Evolutionary conservation across 305 asterid species (phyloP), one percentile per base, ranked within the genome.

Genomic region (Fraxinus platypoda): DNA sequence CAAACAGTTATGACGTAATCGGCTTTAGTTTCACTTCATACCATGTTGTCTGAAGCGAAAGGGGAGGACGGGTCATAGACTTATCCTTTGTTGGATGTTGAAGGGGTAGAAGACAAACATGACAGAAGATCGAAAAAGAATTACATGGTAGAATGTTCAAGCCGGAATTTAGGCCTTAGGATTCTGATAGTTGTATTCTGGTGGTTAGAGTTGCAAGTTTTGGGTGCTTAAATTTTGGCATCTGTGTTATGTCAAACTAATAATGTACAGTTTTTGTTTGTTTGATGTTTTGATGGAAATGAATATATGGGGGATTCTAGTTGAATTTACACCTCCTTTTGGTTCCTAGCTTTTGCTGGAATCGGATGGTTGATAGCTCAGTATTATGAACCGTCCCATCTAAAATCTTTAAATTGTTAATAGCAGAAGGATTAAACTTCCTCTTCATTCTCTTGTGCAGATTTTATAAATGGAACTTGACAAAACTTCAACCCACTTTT

Each of bases 1-100:
- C 94, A 88, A 70, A 86, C 90, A 19, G 91, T 89, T n/a, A 88
- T 83, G 93, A 89, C 91, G 41, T 90, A 91, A 26, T 21, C 66
- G 19, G 66, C 41, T 49, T 34, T 46, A 76, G 8, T 43, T 76
- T 49, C 43, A n/a, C 38, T 26, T 43, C 68, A 23, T 49, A 26
- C 25, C 9, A 49, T 26, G 12, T 46, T 30, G 41, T 6, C 31
- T 49, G 70, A 66, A 26, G 73, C 17, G 1, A 37, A 66, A 66
- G 74, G 74, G 74, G 26, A 66, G 34, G 17, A 26, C 33, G 0
- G 31, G 31, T 59, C 71, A 1, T 64, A 25, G 73, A 64, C 31
- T 23, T 59, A 59, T 59, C 70, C 71, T 62, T 28, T 68, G 38
- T 4, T 68, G 21, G 75, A 68, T 13, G 8, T 13, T 26, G 74